Evolutionary conservation across 768 basidiomycete species (phyloP).

Genomic region (Gloeophyllum trabeum): DNA sequence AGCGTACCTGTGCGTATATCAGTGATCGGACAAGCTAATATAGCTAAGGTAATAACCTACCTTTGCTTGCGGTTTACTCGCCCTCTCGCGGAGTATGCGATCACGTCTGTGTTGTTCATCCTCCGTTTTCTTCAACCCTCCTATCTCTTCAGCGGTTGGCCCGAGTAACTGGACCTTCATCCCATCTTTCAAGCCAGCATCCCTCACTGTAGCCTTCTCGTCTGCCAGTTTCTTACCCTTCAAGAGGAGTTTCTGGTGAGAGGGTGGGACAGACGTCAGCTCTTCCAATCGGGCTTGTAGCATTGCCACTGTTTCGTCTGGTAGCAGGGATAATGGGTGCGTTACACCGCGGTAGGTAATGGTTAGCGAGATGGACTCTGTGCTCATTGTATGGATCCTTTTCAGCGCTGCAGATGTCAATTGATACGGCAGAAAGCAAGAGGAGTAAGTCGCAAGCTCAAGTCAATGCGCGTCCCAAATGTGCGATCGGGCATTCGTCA

Average conservation of each 20-base stretch:
- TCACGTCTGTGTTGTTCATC: constrained; percentile 45
- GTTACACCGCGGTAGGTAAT: constrained; percentile 38
- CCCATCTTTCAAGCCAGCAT: constrained; percentile 53
- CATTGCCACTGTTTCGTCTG: constrained; percentile 35
- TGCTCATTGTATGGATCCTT: no score
- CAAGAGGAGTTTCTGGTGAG: constrained; percentile 61
- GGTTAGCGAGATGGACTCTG: constrained; percentile 13
- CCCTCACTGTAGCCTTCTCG: constrained; percentile 17
- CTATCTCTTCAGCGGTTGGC: constrained; percentile 46
- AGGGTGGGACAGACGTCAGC: constrained; percentile 53
- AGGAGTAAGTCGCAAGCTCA: no score
- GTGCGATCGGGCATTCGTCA: no score
- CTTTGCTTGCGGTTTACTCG: constrained; percentile 45
- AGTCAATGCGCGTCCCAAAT: no score
- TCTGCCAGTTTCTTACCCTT: constrained; percentile 45
- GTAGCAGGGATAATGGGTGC: constrained; percentile 35
- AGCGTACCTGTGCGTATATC: constrained; percentile 34
- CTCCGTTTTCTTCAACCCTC: constrained; percentile 42
- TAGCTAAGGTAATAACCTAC: constrained; percentile 20
- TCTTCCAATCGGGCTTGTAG: constrained; percentile 45
- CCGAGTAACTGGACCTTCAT: constrained; percentile 64
- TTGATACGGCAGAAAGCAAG: no score
- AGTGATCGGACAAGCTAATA: constrained; percentile 1
- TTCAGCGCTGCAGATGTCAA: no score
- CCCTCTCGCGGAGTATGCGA: constrained; percentile 46